These are phyloP conservation scores for Datura wrightii DNA, from an alignment of 257 asterid genomes.

Conservation along the genomic window DNA sequence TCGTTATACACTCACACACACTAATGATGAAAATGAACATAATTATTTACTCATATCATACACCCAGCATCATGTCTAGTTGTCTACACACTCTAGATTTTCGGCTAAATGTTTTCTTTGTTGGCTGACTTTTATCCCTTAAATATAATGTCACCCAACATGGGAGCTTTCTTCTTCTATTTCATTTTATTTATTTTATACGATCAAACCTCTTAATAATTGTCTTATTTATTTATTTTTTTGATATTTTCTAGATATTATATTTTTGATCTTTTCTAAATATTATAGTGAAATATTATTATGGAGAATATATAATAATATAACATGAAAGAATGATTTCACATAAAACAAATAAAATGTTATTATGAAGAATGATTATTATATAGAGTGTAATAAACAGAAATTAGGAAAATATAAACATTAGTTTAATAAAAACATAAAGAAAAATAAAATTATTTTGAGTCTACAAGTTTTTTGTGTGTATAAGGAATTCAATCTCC, in stretches of 20 bases:
- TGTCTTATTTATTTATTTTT: neutral
- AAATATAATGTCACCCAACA: conserved; percentile 1
- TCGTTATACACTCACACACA: conserved; percentile 31
- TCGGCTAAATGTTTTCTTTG: neutral
- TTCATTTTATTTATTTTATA: neutral
- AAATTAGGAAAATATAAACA: too few relatives aligned
- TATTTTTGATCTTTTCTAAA: neutral
- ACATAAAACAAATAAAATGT: neutral
- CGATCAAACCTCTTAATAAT: neutral
- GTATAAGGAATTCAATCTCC: too few relatives aligned
- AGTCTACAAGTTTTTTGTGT: too few relatives aligned
- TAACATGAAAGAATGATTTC: neutral
- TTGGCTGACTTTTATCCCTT: conserved; percentile 33
- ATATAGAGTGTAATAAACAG: too few relatives aligned
- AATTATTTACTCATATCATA: conserved; percentile 9
- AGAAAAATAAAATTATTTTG: too few relatives aligned
- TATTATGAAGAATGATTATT: neutral
- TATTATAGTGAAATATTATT: neutral
- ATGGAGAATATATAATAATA: neutral
- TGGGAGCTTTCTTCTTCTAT: conserved; percentile 7
- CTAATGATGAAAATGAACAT: conserved; percentile 15
- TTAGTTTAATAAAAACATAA: too few relatives aligned
- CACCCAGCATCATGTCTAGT: neutral
- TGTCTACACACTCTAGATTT: neutral
- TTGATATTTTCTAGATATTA: too few relatives aligned